phyloP scores from a whole-genome alignment of 306 rosid species.

The Inga leiocalycina region DNA sequence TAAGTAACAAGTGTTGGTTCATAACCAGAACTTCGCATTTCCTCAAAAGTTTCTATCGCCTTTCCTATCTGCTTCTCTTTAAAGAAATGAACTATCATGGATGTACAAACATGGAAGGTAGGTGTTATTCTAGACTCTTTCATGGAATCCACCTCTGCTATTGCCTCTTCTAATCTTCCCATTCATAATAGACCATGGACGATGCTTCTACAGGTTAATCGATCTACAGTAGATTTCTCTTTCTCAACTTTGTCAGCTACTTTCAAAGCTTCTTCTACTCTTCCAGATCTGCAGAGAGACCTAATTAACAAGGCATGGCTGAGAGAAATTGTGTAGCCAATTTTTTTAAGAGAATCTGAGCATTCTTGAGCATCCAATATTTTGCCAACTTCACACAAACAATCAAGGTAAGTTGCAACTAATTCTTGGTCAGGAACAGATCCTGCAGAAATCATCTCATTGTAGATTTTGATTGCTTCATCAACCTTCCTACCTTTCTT shows the following conservation, averaged over 20 bases:
- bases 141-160: conserved; percentile 67
- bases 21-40: conserved; percentile 70
- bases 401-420: conserved; percentile 66
- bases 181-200: conserved; percentile 71
- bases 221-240: conserved; percentile 52
- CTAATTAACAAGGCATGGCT: conserved; percentile 63
- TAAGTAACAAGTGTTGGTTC: conserved; percentile 73
- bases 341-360: conserved; percentile 54
- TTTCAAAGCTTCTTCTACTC: conserved; percentile 69
- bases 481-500: conserved; percentile 80
- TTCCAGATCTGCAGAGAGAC: conserved; percentile 78
- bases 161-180: conserved; percentile 67
- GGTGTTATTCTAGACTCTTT: conserved; percentile 61
- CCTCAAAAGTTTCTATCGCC: conserved; percentile 54
- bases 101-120: conserved; percentile 79
- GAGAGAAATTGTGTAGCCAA: conserved; percentile 61
- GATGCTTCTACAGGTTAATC: conserved; percentile 76
- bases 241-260: conserved; percentile 49
- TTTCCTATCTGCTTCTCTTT: conserved; percentile 62
- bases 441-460: conserved; percentile 64
- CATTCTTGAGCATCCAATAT: conserved; percentile 66
- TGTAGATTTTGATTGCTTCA: conserved; percentile 60
- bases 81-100: conserved; percentile 68
- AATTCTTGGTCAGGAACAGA: conserved; percentile 75
- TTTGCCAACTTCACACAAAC: conserved; percentile 72